A percentile compares a stretch with the other conserved stretches of the same genome.
Evolutionary conservation across 129 eudicot genomes (phyloP).

Genomic region (Saussurea involucrata): DNA sequence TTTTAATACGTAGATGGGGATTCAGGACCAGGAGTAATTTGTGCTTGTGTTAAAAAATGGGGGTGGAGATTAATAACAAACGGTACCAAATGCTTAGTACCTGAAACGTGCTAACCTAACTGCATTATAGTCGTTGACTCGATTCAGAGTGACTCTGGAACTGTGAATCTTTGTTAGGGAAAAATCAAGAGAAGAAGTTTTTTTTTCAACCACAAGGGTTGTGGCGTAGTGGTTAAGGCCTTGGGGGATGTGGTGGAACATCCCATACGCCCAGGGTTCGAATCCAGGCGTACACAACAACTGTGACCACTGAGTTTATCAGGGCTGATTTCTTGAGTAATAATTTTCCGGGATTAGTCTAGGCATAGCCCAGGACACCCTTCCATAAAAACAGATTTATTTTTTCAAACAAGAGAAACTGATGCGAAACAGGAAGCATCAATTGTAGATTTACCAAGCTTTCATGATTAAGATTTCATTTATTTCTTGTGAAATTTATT

Average conservation of each 20-base stretch:
- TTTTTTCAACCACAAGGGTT: no score
- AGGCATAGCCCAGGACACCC: no score
- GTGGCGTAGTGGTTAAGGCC: no score
- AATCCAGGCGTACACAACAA: no score
- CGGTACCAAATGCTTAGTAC: background rate
- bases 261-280: no score
- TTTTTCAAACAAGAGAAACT: background rate
- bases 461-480: background rate
- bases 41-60: background rate
- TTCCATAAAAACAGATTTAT: no score
- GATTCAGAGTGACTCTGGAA: background rate
- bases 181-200: background rate
- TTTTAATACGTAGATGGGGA: background rate
- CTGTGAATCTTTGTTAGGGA: background rate
- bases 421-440: background rate
- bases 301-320: no score
- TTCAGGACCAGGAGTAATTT: background rate
- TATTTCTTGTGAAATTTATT: background rate
- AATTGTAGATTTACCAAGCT: background rate
- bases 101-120: background rate
- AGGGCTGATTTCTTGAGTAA: no score
- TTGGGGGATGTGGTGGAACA: no score
- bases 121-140: background rate
- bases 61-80: background rate
- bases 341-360: no score